Evolutionary conservation across 768 basidiomycete genomes (phyloP), one percentile per base, ranked within the genome.

Genomic region (Rhizopogon rudus): DNA sequence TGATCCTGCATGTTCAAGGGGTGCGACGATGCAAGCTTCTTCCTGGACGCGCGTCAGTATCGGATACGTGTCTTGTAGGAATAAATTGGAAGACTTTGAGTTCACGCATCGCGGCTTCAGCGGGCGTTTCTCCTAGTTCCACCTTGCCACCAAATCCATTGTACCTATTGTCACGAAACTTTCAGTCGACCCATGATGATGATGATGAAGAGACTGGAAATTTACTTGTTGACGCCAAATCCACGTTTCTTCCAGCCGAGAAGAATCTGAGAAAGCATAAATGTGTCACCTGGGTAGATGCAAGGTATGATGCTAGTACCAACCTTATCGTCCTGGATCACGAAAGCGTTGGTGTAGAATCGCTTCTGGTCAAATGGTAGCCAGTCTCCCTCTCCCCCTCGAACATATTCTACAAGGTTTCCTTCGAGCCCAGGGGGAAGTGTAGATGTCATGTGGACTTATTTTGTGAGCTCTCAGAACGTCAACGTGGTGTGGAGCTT

Each of bases 121-220:
- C 60, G 16, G 83, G 71, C 0, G 85, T 83, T 68, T 96, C 93
- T 4, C 80, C 81, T 3, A 77, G 69, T 55, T 94, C 91, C 8
- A 91, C 83, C 69, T 96, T 96, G 9, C 93, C 93, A 16, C 91
- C 91, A 60, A 93, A 95, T 3, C 93, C 93, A 58, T 94, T 94
- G 63, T 81, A 93, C 63, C 92, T 93, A 61, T 45, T n/a, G 25
- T 14, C 49, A 5, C 22, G 20, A 59, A 42, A 49, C 53, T 17
- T 37, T 16, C 16, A 52, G 35, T 33, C 48, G 17, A 13, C 25
- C 39, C 12, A 12, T 22, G 3, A 50, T n/a, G 3, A 50, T n/a
- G 3, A 17, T 16, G 17, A 4, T 1, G 33, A 46, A 39, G 40
- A 22, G 1, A 5, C 14, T 45, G 59, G 49, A 14, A 48, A 6